These are phyloP conservation scores for Nelumbo lutea DNA, from an alignment of 164 flowering plant species.

Conservation along the genomic window DNA sequence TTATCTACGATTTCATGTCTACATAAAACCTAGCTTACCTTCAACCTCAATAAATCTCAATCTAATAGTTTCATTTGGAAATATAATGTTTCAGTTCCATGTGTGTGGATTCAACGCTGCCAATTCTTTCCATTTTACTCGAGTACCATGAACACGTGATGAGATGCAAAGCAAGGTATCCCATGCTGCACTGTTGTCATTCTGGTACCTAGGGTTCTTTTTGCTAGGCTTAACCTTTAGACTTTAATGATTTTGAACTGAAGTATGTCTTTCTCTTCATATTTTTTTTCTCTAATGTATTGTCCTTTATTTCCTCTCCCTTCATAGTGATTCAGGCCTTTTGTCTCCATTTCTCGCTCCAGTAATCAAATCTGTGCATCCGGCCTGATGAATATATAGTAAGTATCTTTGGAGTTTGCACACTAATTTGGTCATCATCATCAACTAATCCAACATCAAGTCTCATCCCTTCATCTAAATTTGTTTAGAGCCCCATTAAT, in stretches of 20 bases:
- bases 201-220: slow-evolving; percentile 31
- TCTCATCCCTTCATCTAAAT: slow-evolving; percentile 92
- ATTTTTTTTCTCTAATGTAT: slow-evolving; percentile 30
- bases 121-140: slow-evolving; percentile 61
- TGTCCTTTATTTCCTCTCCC: slow-evolving; percentile 20
- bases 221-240: slow-evolving; percentile 41
- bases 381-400: slow-evolving; percentile 78
- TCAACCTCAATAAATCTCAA: slow-evolving; percentile 27
- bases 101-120: slow-evolving; percentile 55
- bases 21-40: too few relatives aligned
- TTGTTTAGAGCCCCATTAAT: slow-evolving; percentile 76
- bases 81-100: slow-evolving; percentile 64
- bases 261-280: slow-evolving; percentile 42
- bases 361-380: slow-evolving; percentile 33
- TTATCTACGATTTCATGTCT: too few relatives aligned
- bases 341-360: slow-evolving; percentile 50
- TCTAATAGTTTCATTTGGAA: slow-evolving; percentile 55
- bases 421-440: slow-evolving; percentile 60
- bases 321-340: slow-evolving; percentile 22
- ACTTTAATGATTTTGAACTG: slow-evolving; percentile 56
- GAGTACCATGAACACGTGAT: slow-evolving; percentile 58
- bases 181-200: slow-evolving; percentile 34
- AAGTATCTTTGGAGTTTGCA: slow-evolving; percentile 68
- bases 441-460: slow-evolving; percentile 78
- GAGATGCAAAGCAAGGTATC: slow-evolving; percentile 89